Conservation (phyloP, 2,329 filamentous ascomycete genomes). For the Colletotrichum scovillei region DNA sequence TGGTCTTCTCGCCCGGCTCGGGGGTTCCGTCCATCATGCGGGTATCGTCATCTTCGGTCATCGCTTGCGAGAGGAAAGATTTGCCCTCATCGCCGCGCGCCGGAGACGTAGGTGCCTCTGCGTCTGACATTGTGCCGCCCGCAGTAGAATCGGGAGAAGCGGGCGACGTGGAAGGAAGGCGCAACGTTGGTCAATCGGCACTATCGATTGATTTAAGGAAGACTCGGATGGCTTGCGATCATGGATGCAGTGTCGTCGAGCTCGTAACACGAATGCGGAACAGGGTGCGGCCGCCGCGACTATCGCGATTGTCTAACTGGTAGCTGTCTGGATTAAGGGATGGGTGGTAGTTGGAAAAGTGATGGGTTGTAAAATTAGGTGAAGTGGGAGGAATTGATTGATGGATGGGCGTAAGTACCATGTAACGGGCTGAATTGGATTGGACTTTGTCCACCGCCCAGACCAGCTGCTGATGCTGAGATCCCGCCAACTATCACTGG, state of each 20-base stretch:
- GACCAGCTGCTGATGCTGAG: conserved; percentile 27
- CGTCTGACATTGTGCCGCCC: conserved; percentile 55
- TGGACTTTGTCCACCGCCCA: conserved; percentile 33
- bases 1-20: conserved; percentile 54
- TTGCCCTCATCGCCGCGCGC: conserved; percentile 51
- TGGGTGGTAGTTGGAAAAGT: background rate
- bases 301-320: conserved; percentile 19
- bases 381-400: conserved; percentile 12
- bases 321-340: background rate
- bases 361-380: background rate
- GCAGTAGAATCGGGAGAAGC: conserved; percentile 49
- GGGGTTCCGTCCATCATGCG: conserved; percentile 55
- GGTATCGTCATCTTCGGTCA: conserved; percentile 56
- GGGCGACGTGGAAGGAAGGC: conserved; percentile 47
- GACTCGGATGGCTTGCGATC: conserved; percentile 23
- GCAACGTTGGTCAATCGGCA: conserved; percentile 23
- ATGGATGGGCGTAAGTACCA: conserved; percentile 2
- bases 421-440: conserved; percentile 18
- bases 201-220: conserved; percentile 12
- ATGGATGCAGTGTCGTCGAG: conserved; percentile 11
- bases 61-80: conserved; percentile 58
- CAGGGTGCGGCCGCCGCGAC: background rate
- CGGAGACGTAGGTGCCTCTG: conserved; percentile 60
- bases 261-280: conserved; percentile 25
- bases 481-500: conserved; percentile 22